Evolutionary conservation across 1,139 yeast species (phyloP).

Genomic region (Lodderomyces metapsilosis): DNA sequence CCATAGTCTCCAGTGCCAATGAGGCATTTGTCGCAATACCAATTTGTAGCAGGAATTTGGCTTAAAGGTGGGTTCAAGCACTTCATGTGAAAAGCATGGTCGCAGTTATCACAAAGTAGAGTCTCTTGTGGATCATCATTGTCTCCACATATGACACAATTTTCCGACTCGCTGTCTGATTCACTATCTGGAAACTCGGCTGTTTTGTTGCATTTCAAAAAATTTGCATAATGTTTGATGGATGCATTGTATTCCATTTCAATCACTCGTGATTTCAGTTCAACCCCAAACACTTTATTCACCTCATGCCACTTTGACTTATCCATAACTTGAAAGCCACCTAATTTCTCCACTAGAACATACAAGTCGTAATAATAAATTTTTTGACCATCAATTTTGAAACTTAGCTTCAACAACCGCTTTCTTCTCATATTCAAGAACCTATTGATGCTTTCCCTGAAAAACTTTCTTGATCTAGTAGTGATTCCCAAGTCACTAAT

Average conservation of each 20-base stretch:
- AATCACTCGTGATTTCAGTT: slow-evolving; percentile 20
- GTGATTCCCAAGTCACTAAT: slow-evolving; percentile 61
- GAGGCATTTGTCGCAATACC: slow-evolving; percentile 84
- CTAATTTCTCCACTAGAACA: slow-evolving; percentile 38
- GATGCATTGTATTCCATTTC: slow-evolving; percentile 31
- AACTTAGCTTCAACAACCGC: slow-evolving; percentile 26
- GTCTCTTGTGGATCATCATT: slow-evolving; percentile 50
- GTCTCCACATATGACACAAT: slow-evolving; percentile 55
- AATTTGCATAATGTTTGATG: slow-evolving; percentile 46
- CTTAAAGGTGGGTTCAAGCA: slow-evolving; percentile 59
- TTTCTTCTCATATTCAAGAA: slow-evolving; percentile 48
- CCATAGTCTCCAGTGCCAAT: slow-evolving; percentile 89
- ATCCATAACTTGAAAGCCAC: slow-evolving; percentile 22
- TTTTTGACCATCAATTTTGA: slow-evolving; percentile 24
- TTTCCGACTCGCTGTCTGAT: slow-evolving; percentile 25
- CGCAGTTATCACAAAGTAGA: slow-evolving; percentile 72
- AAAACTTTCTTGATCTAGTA: slow-evolving; percentile 62
- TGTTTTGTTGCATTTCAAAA: slow-evolving; percentile 26
- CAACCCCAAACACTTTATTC: slow-evolving; percentile 25
- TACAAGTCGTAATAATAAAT: slow-evolving; percentile 56
- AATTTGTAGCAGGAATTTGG: slow-evolving; percentile 53
- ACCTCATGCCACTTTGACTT: slow-evolving; percentile 34
- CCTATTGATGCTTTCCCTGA: slow-evolving; percentile 58
- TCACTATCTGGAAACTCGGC: slow-evolving; percentile 25
- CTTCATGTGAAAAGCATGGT: slow-evolving; percentile 59